Base-by-base conservation (phyloP, 257 asterid species). In the Asclepias syriaca region DNA sequence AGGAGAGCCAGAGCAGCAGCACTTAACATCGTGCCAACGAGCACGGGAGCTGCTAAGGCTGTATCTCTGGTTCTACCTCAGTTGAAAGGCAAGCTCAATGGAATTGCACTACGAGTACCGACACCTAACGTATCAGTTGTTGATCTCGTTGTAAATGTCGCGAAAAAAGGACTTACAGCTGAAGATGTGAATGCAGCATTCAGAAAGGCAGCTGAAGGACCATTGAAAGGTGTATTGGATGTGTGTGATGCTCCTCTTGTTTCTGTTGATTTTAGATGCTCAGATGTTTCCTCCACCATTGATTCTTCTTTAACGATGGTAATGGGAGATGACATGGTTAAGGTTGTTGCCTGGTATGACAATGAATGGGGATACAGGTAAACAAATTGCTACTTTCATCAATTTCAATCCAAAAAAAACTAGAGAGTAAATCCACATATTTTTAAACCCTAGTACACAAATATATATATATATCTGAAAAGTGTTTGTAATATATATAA, bases 351-450 rank as follows among this genome's bases (percentile, higher is more conserved):
- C 7, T 93, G 98, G 98, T 93, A 93, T 37, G 98, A 93, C 79
- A 93, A 93, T 32, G 98, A 93, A 81, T 93, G 97, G 98, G 98
- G 98, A 73, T 93, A 93, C 86, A 93, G 97, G 97, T 86, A 87
- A 3, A 70, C 4, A 18, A 34, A 34, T 2, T 8, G 56, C 11
- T 67, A 13, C 13, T 7, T 39, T 43, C 55, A 9, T 19, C 6
- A n/a, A 12, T 66, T 5, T 4, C 4, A 48, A 43, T 56, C 19
- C 3, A 15, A 49, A 46, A 58, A 9, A 46, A 58, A 9, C 34
- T 29, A 29, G 34, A 29, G 39, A 34, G 39, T 34, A 4, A 34
- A 34, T 34, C 39, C 39, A 34, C 4, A 34, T 34, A 34, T 34
- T 34, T 34, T 2, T 34, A 34, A 34, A 34, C 39, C 39, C 39